Conservation (phyloP, 805 yeast genomes). For the Teunomyces barrocoloradensis region DNA sequence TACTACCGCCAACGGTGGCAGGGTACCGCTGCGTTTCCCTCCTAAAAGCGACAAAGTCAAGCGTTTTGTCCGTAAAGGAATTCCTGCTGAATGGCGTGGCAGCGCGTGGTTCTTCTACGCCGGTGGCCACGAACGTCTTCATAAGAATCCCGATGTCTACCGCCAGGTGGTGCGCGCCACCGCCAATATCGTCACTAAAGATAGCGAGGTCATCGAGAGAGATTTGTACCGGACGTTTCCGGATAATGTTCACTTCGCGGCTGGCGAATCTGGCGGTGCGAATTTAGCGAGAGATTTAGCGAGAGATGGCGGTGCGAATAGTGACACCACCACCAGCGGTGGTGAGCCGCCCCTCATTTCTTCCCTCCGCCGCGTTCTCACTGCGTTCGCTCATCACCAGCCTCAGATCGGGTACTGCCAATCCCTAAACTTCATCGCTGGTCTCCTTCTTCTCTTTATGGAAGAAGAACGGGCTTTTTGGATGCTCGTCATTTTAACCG, state of each 20-base stretch:
- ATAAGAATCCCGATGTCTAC: slow-evolving; percentile 71
- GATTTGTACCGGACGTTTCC: slow-evolving; percentile 95
- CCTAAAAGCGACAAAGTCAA: slow-evolving; percentile 75
- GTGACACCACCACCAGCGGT: background rate
- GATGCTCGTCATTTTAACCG: slow-evolving; percentile 92
- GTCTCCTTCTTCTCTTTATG: slow-evolving; percentile 77
- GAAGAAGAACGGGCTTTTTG: slow-evolving; percentile 90
- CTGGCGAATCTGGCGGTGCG: slow-evolving; percentile 14
- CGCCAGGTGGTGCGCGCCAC: slow-evolving; percentile 64
- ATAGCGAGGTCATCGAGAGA: slow-evolving; percentile 90
- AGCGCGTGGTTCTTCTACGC: slow-evolving; percentile 96
- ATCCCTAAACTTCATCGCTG: slow-evolving; percentile 89
- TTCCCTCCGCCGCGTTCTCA: slow-evolving; percentile 74
- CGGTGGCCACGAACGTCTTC: slow-evolving; percentile 71
- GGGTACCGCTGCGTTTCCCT: slow-evolving; percentile 35
- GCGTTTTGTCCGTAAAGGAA: slow-evolving; percentile 83
- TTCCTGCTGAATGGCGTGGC: slow-evolving; percentile 98
- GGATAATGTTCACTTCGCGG: slow-evolving; percentile 79
- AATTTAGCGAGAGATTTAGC: too few relatives aligned
- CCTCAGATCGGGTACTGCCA: slow-evolving; percentile 96
- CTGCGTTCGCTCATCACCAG: slow-evolving; percentile 79
- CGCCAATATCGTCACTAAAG: slow-evolving; percentile 53
- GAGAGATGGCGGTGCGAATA: too few relatives aligned
- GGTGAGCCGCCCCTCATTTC: slow-evolving; percentile 65
- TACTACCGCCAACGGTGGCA: too few relatives aligned